Conservation (phyloP, 108 stramenopile species). For the Cylindrotheca closterium region DNA sequence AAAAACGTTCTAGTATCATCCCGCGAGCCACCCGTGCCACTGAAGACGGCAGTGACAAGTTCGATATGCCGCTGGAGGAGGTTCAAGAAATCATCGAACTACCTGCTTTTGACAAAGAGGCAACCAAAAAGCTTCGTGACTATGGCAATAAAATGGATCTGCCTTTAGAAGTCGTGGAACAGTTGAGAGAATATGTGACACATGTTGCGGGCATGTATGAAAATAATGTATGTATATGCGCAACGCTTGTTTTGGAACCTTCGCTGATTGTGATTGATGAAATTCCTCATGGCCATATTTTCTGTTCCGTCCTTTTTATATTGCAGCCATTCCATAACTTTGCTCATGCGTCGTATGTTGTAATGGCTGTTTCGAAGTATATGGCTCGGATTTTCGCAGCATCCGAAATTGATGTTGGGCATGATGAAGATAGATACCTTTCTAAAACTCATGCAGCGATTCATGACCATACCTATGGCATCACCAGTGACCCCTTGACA, state of each 20-base stretch:
- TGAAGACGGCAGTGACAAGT: too few species aligned
- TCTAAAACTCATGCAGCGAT: slow-evolving; percentile 3
- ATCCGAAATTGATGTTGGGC: slow-evolving; percentile 4
- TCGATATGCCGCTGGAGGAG: slow-evolving; percentile 10
- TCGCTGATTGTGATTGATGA: not conserved
- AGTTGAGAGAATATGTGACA: not conserved
- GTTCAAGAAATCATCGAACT: slow-evolving; percentile 10
- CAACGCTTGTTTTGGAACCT: not conserved
- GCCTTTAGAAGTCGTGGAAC: not conserved
- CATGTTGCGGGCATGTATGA: slow-evolving; percentile 1
- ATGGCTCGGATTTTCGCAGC: slow-evolving; percentile 2
- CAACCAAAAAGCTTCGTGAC: not conserved
- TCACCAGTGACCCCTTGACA: slow-evolving; percentile 8
- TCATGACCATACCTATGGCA: slow-evolving; percentile 8
- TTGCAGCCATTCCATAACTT: slow-evolving; percentile 8
- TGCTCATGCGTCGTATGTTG: slow-evolving; percentile 14
- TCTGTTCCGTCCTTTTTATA: not conserved
- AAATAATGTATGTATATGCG: not conserved
- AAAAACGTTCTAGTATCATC: not conserved
- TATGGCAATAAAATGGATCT: not conserved
- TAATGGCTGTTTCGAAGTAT: slow-evolving; percentile 7
- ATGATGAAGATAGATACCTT: slow-evolving; percentile 5
- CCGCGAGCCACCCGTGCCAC: not conserved
- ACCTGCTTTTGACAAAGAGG: slow-evolving; percentile 11
- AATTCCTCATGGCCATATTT: not conserved